Evolutionary conservation across 2,329 filamentous ascomycete species (phyloP).

Genomic region (Pyrenophora teres): DNA sequence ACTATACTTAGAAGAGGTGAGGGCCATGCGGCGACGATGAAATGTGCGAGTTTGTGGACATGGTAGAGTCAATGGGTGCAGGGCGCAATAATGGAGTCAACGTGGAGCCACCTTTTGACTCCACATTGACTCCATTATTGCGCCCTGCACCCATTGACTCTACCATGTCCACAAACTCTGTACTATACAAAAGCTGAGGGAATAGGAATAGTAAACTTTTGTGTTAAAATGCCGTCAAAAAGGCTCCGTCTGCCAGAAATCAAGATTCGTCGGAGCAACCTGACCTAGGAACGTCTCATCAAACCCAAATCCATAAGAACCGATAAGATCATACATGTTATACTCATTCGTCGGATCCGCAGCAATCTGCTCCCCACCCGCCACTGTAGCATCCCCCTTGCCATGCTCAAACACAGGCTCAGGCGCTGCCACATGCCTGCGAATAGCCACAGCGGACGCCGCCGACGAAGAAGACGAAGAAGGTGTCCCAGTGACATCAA

Average conservation of each 20-base stretch:
- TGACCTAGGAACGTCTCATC: constrained; percentile 41
- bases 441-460: not conserved
- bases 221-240: constrained; percentile 15
- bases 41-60: no score
- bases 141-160: no score
- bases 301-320: constrained; percentile 41
- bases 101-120: no score
- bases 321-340: constrained; percentile 38
- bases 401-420: constrained; percentile 1
- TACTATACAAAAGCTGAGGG: not conserved
- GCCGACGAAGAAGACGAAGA: constrained; percentile 13
- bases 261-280: constrained; percentile 34
- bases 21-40: no score
- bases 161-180: no score
- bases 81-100: no score
- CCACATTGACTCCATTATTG: no score
- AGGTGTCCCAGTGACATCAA: constrained; percentile 24
- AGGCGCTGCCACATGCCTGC: not conserved
- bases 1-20: no score
- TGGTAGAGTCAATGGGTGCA: no score
- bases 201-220: not conserved
- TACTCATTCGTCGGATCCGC: constrained; percentile 20
- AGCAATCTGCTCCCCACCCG: not conserved
- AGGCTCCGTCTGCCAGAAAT: constrained; percentile 36
- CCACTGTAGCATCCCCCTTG: not conserved